Evolutionary conservation across 2,329 filamentous ascomycete species (phyloP), one percentile per base, ranked within the genome.

Genomic region (Alternaria angustiovoidea): DNA sequence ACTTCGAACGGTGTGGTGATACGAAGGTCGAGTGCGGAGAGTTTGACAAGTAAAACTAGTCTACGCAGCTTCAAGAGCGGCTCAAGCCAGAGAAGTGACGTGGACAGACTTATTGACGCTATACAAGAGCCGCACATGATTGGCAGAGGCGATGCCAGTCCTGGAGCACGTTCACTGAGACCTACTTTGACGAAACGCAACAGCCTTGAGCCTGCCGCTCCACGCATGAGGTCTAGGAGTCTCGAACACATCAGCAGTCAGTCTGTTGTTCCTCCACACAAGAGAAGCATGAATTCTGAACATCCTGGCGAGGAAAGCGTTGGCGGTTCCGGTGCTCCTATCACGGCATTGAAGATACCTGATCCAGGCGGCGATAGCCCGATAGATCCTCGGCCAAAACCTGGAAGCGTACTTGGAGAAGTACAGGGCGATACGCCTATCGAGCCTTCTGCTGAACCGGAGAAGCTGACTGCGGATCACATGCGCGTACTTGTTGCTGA

Each of bases 401-500:
- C 52, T 30, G 74, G 75, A 3, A 57, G 55, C 0, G 68, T 79
- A 2, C 49, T 78, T 1, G 75, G 75, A 14, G 75, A 78, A 54
- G 55, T 78, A 7, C 41, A 64, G 4, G 48, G 66, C 11, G 67
- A 69, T 32, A 61, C 68, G 22, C 64, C 70, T 18, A 39, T 60
- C 18, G 18, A 69, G 7, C 53, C 60, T 7, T 26, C 54, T 12
- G 36, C 64, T 4, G 41, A 41, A n/a, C 46, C 69, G 3, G 63
- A 67, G 28, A 54, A 64, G 7, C 41, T 69, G 7, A 65, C 70
- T n/a, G 66, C 80, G 1, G 77, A 83, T 2, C 78, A 85, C 38
- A 81, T 93, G 65, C 83, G 85, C 18, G 87, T 96, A 2, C 82
- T 96, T 22, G 87, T 96, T 36, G 93, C 93, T 0, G 93, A 96